These are phyloP conservation scores for Kalmanozyma brasiliensis DNA, from an alignment of 1,284 basidiomycete species.

Conservation along the genomic window DNA sequence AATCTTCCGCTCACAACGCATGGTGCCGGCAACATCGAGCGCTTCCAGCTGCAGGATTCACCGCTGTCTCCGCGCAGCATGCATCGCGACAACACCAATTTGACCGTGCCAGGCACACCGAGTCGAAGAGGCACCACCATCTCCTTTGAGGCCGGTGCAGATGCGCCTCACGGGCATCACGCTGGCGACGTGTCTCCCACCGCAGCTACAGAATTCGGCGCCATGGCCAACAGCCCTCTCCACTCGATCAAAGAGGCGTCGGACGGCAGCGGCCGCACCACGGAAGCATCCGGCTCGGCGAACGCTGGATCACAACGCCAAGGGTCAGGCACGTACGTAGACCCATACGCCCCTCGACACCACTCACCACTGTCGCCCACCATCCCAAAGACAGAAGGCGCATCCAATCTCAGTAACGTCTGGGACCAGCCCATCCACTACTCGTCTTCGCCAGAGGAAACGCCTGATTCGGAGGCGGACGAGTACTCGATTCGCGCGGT, in stretches of 20 bases:
- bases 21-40: constrained; percentile 34
- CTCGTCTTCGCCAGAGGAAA: constrained; percentile 21
- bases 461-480: constrained; percentile 36
- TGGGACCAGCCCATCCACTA: constrained; percentile 30
- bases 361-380: constrained; percentile 36
- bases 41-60: constrained; percentile 63
- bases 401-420: constrained; percentile 27
- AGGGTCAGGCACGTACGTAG: constrained; percentile 23
- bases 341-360: constrained; percentile 33
- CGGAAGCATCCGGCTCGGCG: constrained; percentile 8
- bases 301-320: constrained; percentile 5
- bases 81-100: constrained; percentile 6
- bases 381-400: constrained; percentile 20
- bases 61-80: constrained; percentile 46
- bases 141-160: constrained; percentile 44
- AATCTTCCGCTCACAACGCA: constrained; percentile 46
- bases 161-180: constrained; percentile 54
- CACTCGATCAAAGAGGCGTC: constrained; percentile 37
- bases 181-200: constrained; percentile 9
- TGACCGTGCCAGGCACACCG: constrained; percentile 14
- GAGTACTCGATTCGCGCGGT: constrained; percentile 40
- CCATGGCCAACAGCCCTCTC: constrained; percentile 10
- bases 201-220: constrained; percentile 21
- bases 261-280: constrained; percentile 28
- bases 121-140: constrained; percentile 36